phyloP scores from a whole-genome alignment of 2,329 filamentous ascomycete genomes.

The Aspergillus novoparasiticus region DNA sequence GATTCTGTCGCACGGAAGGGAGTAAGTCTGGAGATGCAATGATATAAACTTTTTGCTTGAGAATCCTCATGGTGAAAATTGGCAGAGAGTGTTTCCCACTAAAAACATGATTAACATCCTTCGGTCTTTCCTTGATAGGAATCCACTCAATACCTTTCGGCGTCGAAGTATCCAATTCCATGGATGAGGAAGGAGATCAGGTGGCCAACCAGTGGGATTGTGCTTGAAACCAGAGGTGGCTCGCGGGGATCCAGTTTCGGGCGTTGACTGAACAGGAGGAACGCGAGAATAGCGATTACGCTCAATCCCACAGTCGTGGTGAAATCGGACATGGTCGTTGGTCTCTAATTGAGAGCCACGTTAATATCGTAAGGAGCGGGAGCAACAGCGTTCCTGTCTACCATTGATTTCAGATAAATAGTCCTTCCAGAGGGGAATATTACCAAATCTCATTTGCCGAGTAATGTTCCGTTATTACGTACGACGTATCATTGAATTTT shows the following conservation, averaged over 20 bases:
- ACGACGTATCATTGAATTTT: too few relatives aligned
- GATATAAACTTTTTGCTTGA: constrained; percentile 28
- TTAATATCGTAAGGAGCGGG: too few relatives aligned
- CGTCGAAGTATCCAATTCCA: constrained; percentile 26
- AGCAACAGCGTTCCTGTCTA: too few relatives aligned
- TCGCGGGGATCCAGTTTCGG: constrained; percentile 27
- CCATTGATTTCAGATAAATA: too few relatives aligned
- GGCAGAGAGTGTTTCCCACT: constrained; percentile 21
- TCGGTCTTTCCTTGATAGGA: background rate
- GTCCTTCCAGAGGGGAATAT: too few relatives aligned
- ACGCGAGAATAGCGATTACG: background rate
- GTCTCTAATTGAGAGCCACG: too few relatives aligned
- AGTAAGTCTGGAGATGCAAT: constrained; percentile 28
- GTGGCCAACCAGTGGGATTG: constrained; percentile 32
- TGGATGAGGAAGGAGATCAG: constrained; percentile 25
- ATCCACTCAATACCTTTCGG: constrained; percentile 17
- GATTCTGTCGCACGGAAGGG: constrained; percentile 26
- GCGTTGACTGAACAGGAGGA: background rate
- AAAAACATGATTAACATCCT: background rate
- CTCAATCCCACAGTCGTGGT: too few relatives aligned
- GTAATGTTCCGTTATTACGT: too few relatives aligned
- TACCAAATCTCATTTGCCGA: too few relatives aligned
- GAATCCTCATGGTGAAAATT: constrained; percentile 27
- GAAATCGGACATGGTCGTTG: too few relatives aligned
- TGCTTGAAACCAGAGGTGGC: constrained; percentile 22